phyloP scores from a whole-genome alignment of 306 rosid genomes.

The Dryas alaskensis region DNA sequence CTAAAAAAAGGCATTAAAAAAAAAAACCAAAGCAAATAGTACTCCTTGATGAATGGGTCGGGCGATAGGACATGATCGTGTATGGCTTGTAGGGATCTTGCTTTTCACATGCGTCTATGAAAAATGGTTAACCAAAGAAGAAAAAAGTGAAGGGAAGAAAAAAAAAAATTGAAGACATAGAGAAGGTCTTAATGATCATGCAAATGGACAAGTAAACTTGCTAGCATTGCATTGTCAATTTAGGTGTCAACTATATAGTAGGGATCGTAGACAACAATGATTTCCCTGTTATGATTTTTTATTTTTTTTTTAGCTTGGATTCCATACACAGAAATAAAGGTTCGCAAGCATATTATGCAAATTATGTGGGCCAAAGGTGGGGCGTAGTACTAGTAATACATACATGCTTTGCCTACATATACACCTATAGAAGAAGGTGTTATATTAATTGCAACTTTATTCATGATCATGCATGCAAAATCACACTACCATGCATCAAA shows the following conservation, averaged over 20 bases:
- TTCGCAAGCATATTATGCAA: slow-evolving; percentile 30
- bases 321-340: slow-evolving; percentile 70
- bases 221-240: slow-evolving; percentile 3
- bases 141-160: not conserved
- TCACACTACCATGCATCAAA: slow-evolving; percentile 4
- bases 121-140: not conserved
- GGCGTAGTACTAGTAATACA: not conserved
- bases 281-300: slow-evolving; percentile 37
- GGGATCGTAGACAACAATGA: slow-evolving; percentile 41
- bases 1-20: too few species aligned
- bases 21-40: too few species aligned
- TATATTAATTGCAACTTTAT: not conserved
- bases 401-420: not conserved
- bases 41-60: not conserved
- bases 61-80: not conserved
- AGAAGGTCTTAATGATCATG: slow-evolving; percentile 33
- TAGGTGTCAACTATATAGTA: slow-evolving; percentile 28
- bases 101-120: slow-evolving; percentile 36
- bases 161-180: slow-evolving; percentile 5
- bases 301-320: slow-evolving; percentile 34
- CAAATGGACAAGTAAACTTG: slow-evolving; percentile 14
- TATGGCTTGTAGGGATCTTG: not conserved
- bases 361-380: not conserved
- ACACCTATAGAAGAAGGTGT: too few species aligned
- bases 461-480: slow-evolving; percentile 2